A percentile compares a stretch with the other conserved stretches of the same genome.
phyloP scores from a whole-genome alignment of 2,329 filamentous ascomycete genomes.

The Venturia pyrina region DNA sequence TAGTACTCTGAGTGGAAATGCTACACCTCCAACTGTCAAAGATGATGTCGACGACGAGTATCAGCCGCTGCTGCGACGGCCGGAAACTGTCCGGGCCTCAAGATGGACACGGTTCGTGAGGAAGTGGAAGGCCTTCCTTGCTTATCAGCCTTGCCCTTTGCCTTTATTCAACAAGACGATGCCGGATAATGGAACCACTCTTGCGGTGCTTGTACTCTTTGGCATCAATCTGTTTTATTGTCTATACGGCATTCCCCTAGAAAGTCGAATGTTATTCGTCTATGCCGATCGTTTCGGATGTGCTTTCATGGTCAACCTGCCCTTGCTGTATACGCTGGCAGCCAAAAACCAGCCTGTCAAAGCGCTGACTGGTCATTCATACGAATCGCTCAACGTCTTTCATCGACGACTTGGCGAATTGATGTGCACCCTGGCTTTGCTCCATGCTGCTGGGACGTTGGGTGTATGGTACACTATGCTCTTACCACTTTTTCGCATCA shows the following conservation, averaged over 20 bases:
- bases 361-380: constrained; percentile 51
- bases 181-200: constrained; percentile 46
- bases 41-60: background rate
- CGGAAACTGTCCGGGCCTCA: background rate
- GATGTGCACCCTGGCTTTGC: constrained; percentile 47
- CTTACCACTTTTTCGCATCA: constrained; percentile 37
- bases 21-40: constrained; percentile 3
- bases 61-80: background rate
- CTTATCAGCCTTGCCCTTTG: constrained; percentile 48
- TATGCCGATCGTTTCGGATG: constrained; percentile 49
- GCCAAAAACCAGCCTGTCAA: constrained; percentile 58
- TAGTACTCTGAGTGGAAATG: constrained; percentile 10
- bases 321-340: constrained; percentile 50
- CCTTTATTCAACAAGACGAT: constrained; percentile 47
- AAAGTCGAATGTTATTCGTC: constrained; percentile 39
- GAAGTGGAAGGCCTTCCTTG: constrained; percentile 27
- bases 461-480: constrained; percentile 46
- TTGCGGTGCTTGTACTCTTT: constrained; percentile 43
- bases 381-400: constrained; percentile 56
- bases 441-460: constrained; percentile 46
- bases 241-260: constrained; percentile 41
- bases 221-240: constrained; percentile 49
- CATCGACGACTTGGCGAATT: constrained; percentile 54
- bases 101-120: background rate
- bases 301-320: constrained; percentile 42